A percentile compares a stretch with the other conserved stretches of the same genome.
These are phyloP conservation scores for Penicillium concentricum DNA, from an alignment of 2,329 filamentous ascomycete genomes.

Conservation along the genomic window DNA sequence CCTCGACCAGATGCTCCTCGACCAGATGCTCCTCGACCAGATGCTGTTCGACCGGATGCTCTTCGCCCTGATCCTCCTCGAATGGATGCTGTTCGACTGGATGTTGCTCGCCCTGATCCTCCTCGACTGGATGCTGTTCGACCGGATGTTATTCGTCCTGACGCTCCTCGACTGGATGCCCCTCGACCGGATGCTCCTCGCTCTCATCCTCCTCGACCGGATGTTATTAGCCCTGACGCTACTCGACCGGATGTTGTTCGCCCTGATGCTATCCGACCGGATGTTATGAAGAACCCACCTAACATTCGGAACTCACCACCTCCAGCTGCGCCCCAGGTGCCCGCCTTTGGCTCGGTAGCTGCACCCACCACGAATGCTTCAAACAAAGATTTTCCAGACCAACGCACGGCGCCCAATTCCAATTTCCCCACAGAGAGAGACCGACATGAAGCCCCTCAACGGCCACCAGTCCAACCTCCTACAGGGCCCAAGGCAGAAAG, in stretches of 20 bases:
- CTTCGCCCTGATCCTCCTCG: no score
- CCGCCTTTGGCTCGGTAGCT: slow-evolving; percentile 43
- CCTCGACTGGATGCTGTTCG: slow-evolving; percentile 32
- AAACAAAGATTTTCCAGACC: slow-evolving; percentile 22
- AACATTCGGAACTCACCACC: slow-evolving; percentile 36
- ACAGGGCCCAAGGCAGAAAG: slow-evolving; percentile 48
- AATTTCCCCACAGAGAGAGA: slow-evolving; percentile 24
- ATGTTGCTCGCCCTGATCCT: neutral
- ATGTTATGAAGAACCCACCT: slow-evolving; percentile 28
- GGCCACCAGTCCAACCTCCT: slow-evolving; percentile 37
- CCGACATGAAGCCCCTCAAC: slow-evolving; percentile 19
- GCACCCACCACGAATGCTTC: slow-evolving; percentile 26
- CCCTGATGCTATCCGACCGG: slow-evolving; percentile 20
- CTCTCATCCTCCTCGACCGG: neutral
- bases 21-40: no score
- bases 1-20: no score
- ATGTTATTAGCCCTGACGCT: neutral
- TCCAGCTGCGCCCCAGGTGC: slow-evolving; percentile 43
- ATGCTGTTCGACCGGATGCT: no score
- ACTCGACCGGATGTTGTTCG: neutral
- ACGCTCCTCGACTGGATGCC: neutral
- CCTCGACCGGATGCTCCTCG: neutral
- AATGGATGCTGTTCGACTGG: neutral
- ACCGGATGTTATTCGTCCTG: slow-evolving; percentile 14
- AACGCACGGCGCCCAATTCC: slow-evolving; percentile 3